Evolutionary conservation across 345 rosid genomes (phyloP).

Genomic region (Dipteronia dyeriana): DNA sequence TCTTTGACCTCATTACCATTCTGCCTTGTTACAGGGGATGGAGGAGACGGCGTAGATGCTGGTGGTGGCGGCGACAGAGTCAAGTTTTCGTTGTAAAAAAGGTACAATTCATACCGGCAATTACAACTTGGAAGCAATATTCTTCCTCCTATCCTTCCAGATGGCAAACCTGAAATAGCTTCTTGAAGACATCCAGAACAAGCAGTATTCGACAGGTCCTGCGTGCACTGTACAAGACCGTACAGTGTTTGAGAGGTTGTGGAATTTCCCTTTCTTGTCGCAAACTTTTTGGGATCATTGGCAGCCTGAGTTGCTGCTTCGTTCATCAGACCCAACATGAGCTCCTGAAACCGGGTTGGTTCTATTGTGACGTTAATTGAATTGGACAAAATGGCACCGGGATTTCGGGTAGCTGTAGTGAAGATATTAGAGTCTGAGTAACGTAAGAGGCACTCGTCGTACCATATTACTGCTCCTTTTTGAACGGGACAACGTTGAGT

Average conservation of each 20-base stretch:
- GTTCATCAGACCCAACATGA: conserved; percentile 3
- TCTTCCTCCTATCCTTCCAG: conserved; percentile 13
- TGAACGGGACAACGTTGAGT: neutral
- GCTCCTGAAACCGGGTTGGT: neutral
- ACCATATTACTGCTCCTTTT: conserved; percentile 4
- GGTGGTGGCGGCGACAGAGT: neutral
- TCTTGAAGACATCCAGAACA: conserved; percentile 23
- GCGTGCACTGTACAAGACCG: conserved; percentile 36
- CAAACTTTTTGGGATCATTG: conserved; percentile 9
- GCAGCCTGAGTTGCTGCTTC: conserved; percentile 1
- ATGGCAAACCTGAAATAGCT: neutral
- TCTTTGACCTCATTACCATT: too few species aligned
- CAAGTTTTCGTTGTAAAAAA: conserved; percentile 17
- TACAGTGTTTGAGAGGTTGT: neutral
- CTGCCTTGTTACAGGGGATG: too few species aligned
- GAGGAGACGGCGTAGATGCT: neutral
- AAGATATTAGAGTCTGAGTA: conserved; percentile 11
- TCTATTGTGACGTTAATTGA: too few species aligned
- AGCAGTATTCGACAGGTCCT: conserved; percentile 22
- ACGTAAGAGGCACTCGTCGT: conserved; percentile 15
- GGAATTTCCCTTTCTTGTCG: neutral
- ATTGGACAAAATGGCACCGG: rapidly evolving
- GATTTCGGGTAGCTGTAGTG: neutral
- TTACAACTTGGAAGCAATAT: conserved; percentile 23
- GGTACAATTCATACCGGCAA: conserved; percentile 25